phyloP scores from a whole-genome alignment of 2,329 filamentous ascomycete species.

The Nemania sp. region DNA sequence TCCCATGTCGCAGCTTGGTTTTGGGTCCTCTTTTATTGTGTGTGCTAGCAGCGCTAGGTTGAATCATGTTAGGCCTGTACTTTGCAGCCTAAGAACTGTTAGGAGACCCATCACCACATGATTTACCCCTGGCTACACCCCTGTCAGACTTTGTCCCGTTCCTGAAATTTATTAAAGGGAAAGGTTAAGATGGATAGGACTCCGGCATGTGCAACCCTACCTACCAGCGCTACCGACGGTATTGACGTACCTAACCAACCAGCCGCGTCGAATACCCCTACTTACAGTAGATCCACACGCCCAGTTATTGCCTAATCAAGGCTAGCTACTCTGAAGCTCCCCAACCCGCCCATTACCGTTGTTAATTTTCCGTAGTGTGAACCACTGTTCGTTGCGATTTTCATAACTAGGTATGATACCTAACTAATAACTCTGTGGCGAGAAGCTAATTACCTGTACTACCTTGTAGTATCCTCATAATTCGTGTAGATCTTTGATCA shows the following conservation, averaged over 20 bases:
- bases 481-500: not conserved
- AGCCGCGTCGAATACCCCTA: too few relatives aligned
- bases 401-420: not conserved
- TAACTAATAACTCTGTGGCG: not conserved
- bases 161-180: constrained; percentile 26
- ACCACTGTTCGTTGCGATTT: not conserved
- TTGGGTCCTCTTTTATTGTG: constrained; percentile 22
- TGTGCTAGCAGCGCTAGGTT: not conserved
- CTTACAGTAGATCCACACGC: not conserved
- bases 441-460: not conserved
- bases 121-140: constrained; percentile 36
- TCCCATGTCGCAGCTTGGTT: constrained; percentile 37
- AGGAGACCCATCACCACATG: constrained; percentile 31
- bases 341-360: too few relatives aligned
- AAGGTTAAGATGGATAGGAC: constrained; percentile 9
- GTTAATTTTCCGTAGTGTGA: not conserved
- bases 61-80: constrained; percentile 20
- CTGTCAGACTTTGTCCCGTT: constrained; percentile 32
- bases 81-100: not conserved
- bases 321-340: not conserved
- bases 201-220: not conserved
- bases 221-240: not conserved
- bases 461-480: not conserved
- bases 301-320: constrained; percentile 3
- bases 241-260: not conserved